Base-by-base conservation (phyloP, 257 asterid species). In the Hygrophila difformis region DNA sequence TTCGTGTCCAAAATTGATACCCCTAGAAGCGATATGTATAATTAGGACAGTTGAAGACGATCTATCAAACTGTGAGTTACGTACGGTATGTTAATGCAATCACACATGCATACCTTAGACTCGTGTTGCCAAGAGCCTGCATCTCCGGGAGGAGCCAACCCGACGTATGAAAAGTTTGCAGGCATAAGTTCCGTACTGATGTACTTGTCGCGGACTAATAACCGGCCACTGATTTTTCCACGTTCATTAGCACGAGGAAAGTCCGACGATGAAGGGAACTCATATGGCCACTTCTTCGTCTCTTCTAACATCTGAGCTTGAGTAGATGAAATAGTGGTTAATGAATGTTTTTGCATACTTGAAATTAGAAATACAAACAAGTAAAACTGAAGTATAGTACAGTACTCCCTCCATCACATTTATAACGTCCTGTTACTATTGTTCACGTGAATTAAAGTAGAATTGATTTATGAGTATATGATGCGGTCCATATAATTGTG, bases 61-160 rank as follows among this genome's bases (percentile, higher is more conserved):
- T 5, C 12, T 0, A 5, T 9, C 12, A 3, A 6, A 33, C 37
- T 5, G 12, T 26, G 31, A 8, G 0, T 3, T 3, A 12, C 37
- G 8, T 10, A 21, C 1, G 18, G 8, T 11, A 1, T 44, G 10
- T 19, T 16, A 7, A 6, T 3, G 14, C 5, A 3, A 15, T 14
- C 2, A 24, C 5, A 8, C 12, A 21, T 22, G 24, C 16, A 2
- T 12, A 54, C 95, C 92, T 87, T 78, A 50, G 66, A 39, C 0
- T 78, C 84, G 1, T 12, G 46, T 67, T 81, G 94, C 95, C 97
- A 87, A 1, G 93, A 81, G 51, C 95, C 95, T 0, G 31, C 58
- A 15, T 49, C 49, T 49, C 95, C 95, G 0, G 77, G 84, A 4
- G 75, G 53, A 16, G 97, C 97, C 59, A 87, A 50, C 31, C 95